Conservation (phyloP, 78 protist genomes). For the Dictyostelium intermedium region DNA sequence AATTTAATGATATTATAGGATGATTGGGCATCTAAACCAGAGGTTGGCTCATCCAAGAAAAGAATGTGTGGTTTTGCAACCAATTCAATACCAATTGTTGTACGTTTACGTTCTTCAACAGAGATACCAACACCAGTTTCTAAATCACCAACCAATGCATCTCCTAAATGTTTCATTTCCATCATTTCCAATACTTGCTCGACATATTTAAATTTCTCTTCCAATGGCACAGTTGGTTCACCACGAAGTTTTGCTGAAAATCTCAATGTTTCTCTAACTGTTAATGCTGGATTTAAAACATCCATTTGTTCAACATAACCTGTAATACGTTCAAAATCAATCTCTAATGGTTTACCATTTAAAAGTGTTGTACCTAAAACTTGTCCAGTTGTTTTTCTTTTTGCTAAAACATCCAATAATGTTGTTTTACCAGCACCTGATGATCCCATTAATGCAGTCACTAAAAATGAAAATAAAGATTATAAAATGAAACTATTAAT, state of each 20-base stretch:
- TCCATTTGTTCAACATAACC: constrained; percentile 86
- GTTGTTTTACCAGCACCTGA: constrained; percentile 96
- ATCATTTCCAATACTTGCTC: constrained; percentile 75
- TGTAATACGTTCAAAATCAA: constrained; percentile 80
- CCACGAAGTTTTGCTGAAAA: constrained; percentile 65
- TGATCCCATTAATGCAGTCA: constrained; percentile 87
- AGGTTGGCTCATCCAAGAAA: constrained; percentile 80
- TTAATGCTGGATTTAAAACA: constrained; percentile 46
- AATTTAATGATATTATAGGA: constrained; percentile 51
- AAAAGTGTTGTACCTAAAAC: constrained; percentile 67
- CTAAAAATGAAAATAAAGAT: too few relatives aligned
- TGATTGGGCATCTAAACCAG: constrained; percentile 82
- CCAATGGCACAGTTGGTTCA: constrained; percentile 13
- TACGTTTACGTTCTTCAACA: constrained; percentile 73
- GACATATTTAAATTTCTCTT: constrained; percentile 57
- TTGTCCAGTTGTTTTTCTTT: constrained; percentile 83
- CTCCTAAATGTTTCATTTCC: constrained; percentile 80
- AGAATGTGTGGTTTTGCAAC: constrained; percentile 75
- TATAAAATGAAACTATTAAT: too few relatives aligned
- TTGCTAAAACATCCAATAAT: constrained; percentile 87
- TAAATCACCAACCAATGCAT: constrained; percentile 59
- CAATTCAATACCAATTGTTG: constrained; percentile 80
- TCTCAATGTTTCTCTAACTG: constrained; percentile 77
- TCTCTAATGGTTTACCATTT: constrained; percentile 75
- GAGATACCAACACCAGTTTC: constrained; percentile 81